Evolutionary conservation across 441 rosid genomes (phyloP).

Genomic region (Erodium trifolium): DNA sequence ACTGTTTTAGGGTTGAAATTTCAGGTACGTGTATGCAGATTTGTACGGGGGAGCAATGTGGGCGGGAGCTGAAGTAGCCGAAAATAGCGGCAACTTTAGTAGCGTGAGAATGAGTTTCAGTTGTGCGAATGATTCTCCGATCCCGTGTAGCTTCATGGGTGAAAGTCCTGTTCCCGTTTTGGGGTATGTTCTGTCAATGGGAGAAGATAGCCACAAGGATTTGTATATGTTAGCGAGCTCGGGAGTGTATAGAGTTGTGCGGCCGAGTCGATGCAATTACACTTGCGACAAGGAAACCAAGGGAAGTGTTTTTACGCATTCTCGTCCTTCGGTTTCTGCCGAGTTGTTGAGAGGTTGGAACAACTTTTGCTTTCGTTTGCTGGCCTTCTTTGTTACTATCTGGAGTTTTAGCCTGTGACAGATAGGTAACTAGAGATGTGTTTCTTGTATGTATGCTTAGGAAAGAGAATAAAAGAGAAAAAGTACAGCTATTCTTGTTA

Average conservation of each 20-base stretch:
- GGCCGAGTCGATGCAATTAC: constrained; percentile 18
- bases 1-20: background rate
- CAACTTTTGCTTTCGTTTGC: background rate
- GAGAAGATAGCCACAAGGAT: constrained; percentile 18
- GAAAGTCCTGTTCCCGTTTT: constrained; percentile 3
- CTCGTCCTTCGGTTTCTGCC: background rate
- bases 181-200: constrained; percentile 13
- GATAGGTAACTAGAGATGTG: background rate
- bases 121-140: constrained; percentile 17
- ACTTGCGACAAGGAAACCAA: constrained; percentile 11
- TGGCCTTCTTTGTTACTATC: background rate
- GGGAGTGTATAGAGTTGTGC: constrained; percentile 14
- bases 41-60: constrained; percentile 15
- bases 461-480: no score
- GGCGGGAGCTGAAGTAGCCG: constrained; percentile 15
- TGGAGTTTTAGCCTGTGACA: background rate
- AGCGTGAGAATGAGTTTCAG: constrained; percentile 1
- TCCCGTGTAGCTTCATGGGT: constrained; percentile 1
- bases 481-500: no score
- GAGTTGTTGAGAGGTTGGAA: background rate
- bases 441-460: no score
- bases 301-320: background rate
- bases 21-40: constrained; percentile 20
- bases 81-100: constrained; percentile 16
- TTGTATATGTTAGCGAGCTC: constrained; percentile 9